Conservation (phyloP, 2,329 filamentous ascomycete genomes). For the Diplodia scrobiculata region DNA sequence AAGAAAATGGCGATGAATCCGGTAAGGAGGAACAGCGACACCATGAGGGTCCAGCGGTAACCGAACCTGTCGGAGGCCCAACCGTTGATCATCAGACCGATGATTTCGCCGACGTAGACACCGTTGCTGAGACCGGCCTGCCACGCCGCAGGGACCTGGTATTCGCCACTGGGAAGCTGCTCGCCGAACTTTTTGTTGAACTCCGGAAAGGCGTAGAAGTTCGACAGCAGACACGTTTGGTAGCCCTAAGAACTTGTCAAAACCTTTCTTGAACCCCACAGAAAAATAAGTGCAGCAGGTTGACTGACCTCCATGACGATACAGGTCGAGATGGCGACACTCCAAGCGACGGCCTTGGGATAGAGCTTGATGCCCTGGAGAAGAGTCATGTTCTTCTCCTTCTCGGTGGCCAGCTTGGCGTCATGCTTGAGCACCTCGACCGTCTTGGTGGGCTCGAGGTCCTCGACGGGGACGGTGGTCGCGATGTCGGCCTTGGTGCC, state of each 20-base stretch:
- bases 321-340: conserved; percentile 81
- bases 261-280: no score
- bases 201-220: conserved; percentile 64
- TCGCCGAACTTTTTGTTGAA: conserved; percentile 54
- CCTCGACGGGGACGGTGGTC: conserved; percentile 34
- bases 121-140: conserved; percentile 54
- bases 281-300: no score
- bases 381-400: conserved; percentile 58
- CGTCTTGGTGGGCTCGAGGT: conserved; percentile 36
- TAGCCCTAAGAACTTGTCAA: conserved; percentile 57
- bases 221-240: conserved; percentile 78
- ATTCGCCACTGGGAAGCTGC: conserved; percentile 44
- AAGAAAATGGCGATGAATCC: conserved; percentile 55
- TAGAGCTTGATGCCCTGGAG: conserved; percentile 78
- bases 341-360: conserved; percentile 84
- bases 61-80: conserved; percentile 52
- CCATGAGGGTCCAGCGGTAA: conserved; percentile 52
- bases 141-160: conserved; percentile 51
- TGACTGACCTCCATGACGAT: conserved; percentile 83
- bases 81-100: conserved; percentile 53
- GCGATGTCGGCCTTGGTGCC: conserved; percentile 12
- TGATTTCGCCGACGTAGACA: conserved; percentile 51
- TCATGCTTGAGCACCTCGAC: conserved; percentile 44
- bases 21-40: conserved; percentile 47
- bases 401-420: conserved; percentile 51